A percentile compares a stretch with the other conserved stretches of the same genome.
Conservation (phyloP, 140 eudicot genomes). For the Erigeron philadelphicus region DNA sequence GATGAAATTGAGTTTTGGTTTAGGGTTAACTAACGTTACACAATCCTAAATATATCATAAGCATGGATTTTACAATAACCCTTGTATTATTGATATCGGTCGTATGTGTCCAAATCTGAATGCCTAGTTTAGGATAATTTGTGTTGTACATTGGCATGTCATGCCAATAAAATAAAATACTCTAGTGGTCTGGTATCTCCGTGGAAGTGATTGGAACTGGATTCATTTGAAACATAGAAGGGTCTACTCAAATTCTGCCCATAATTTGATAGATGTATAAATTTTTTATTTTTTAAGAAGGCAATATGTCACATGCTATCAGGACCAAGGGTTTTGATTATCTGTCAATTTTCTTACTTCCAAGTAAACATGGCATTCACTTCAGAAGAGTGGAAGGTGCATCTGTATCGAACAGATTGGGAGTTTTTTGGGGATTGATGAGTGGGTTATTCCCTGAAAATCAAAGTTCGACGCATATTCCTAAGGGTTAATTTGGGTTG, state of each 20-base stretch:
- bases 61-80: not conserved
- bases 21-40: no score
- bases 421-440: not conserved
- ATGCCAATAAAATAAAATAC: no score
- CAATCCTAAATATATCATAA: not conserved
- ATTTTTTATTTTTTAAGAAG: no score
- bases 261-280: not conserved
- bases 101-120: not conserved
- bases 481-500: no score
- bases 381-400: not conserved
- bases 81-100: not conserved
- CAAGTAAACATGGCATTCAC: not conserved
- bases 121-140: not conserved
- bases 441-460: not conserved
- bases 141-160: not conserved
- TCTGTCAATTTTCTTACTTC: not conserved
- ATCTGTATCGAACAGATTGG: not conserved
- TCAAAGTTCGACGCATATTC: not conserved
- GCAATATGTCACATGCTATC: no score
- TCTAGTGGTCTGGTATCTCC: not conserved
- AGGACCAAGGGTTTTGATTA: not conserved
- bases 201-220: not conserved
- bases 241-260: not conserved
- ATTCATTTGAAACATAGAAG: not conserved
- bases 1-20: not conserved